A percentile compares a stretch with the other conserved stretches of the same genome.
Evolutionary conservation across 345 rosid genomes (phyloP).

Genomic region (Syzygium grande): DNA sequence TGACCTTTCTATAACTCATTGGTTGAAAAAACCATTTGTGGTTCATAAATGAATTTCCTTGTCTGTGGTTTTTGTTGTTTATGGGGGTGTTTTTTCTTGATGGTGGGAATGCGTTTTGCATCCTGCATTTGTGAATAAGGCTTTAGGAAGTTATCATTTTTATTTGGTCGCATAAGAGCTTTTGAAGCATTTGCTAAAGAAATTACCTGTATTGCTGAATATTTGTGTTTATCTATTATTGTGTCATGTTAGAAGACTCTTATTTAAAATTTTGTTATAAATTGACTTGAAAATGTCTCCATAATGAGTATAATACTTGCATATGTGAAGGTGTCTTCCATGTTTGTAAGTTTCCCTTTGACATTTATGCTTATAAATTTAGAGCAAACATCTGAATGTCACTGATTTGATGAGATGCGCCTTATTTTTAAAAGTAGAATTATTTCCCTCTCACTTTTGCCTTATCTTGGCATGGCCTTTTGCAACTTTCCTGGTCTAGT

Average conservation of each 20-base stretch:
- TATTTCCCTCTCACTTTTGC: neutral
- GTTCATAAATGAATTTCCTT: neutral
- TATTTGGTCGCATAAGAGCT: neutral
- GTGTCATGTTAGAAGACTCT: neutral
- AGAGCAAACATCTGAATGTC: neutral
- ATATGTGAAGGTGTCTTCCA: neutral
- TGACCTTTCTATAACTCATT: neutral
- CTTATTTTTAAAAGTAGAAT: neutral
- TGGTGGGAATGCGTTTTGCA: neutral
- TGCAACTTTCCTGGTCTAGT: neutral
- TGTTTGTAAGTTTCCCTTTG: neutral
- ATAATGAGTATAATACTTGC: neutral
- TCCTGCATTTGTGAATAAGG: neutral
- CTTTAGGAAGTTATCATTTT: neutral
- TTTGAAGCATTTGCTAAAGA: neutral
- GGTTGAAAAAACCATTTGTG: neutral
- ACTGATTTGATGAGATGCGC: neutral
- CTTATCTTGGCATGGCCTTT: neutral
- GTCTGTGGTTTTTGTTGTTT: neutral
- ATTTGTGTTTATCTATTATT: neutral
- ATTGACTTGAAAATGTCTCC: neutral
- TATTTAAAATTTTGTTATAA: neutral
- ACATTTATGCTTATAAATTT: neutral
- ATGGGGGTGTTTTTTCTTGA: neutral
- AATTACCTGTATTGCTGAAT: neutral